Base-by-base conservation (phyloP, 768 basidiomycete species). In the Rhodocollybia butyracea region DNA sequence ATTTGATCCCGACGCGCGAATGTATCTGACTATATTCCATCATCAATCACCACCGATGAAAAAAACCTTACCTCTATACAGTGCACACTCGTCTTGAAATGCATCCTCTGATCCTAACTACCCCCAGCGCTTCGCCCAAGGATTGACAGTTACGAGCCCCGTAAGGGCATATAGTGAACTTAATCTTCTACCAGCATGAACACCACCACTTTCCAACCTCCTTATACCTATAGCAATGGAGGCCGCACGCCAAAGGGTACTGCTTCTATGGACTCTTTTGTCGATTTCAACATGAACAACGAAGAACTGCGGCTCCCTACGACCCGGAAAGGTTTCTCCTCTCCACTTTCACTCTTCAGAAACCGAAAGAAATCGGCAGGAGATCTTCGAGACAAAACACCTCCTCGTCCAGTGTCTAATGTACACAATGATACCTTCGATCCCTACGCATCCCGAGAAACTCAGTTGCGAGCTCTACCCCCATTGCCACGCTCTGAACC, bases 251-350 rank as follows among this genome's bases (percentile, higher is more conserved):
- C n/a, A 19, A 50, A 41, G 32, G 40, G 39, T 26, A 15, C 51
- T 3, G 39, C 51, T 41, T 53, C 51, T 1, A 40, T 53, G 39
- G 51, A 53, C 21, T 53, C 51, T 3, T 53, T 53, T 34, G 51
- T 53, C 12, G 51, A 53, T 27, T 53, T 53, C n/a, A 40, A 38
- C 32, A 22, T 38, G 12, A 26, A 19, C 19, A 36, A 36, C 26
- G 48, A 19, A 41, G 39, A 53, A n/a, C 31, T 31, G 15, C 51
- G 41, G n/a, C 39, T 29, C 32, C 31, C 51, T 8, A 19, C 31
- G 21, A 38, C 40, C 31, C 34, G 39, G 3, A 53, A 41, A 22
- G 51, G 39, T 29, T 41, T 53, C 15, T 41, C 39, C 21, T 53
- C 51, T 2, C 51, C 51, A 12, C 51, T 53, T 17, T 12, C 38